These are phyloP conservation scores for Cyamopsis tetragonoloba DNA, from an alignment of 306 rosid species.

Conservation along the genomic window DNA sequence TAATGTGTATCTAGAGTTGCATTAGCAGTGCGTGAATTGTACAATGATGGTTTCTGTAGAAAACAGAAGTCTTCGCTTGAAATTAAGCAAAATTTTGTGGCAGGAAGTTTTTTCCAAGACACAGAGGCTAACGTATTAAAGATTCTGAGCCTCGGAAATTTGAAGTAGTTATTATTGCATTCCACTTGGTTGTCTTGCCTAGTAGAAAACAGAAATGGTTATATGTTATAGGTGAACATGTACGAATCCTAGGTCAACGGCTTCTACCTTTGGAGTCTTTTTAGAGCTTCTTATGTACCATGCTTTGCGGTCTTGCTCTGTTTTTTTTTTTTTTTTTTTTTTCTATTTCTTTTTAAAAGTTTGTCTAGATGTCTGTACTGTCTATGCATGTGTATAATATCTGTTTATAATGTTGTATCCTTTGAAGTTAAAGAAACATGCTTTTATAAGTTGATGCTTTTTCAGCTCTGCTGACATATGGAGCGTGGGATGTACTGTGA, in stretches of 20 bases:
- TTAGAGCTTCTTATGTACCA: background rate
- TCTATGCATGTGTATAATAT: background rate
- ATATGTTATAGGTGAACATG: background rate
- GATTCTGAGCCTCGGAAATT: constrained; percentile 10
- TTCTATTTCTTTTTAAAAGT: too few species aligned
- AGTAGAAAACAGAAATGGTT: background rate
- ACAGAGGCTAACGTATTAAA: background rate
- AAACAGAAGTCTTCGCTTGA: background rate
- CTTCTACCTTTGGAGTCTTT: background rate
- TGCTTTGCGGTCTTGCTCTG: background rate
- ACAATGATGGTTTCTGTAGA: background rate
- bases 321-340: background rate
- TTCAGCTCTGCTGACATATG: constrained; percentile 99
- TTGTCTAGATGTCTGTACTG: too few species aligned
- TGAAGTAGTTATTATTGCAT: constrained; percentile 1
- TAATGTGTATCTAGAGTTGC: constrained; percentile 9
- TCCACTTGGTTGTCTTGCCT: background rate
- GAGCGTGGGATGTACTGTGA: constrained; percentile 99
- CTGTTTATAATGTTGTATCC: background rate
- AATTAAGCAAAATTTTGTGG: background rate
- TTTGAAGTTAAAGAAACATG: constrained; percentile 26
- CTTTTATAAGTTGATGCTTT: constrained; percentile 18
- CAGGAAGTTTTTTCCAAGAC: background rate
- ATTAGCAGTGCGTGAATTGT: background rate
- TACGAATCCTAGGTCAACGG: background rate